Percentiles rank a stretch among this genome's conserved stretches.
phyloP scores from a whole-genome alignment of 2,329 filamentous ascomycete genomes.

The Truncatella angustata region DNA sequence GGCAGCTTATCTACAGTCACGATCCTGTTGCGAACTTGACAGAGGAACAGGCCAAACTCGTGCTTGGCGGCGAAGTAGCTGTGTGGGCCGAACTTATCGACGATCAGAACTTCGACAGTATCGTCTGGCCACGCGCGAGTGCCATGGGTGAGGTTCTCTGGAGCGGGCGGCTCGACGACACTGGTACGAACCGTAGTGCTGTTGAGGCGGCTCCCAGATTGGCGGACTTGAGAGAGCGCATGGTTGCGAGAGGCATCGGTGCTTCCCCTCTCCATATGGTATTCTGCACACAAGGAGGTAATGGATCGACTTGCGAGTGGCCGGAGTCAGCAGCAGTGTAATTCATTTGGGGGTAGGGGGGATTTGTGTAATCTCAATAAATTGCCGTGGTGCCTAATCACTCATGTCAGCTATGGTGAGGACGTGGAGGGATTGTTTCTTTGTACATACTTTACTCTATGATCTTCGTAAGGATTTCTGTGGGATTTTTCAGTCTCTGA shows the following conservation, averaged over 20 bases:
- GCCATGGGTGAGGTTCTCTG: slow-evolving; percentile 79
- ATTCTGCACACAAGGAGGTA: slow-evolving; percentile 63
- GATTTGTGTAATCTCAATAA: not conserved
- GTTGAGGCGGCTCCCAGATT: slow-evolving; percentile 67
- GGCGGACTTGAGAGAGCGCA: slow-evolving; percentile 72
- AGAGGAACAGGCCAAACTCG: slow-evolving; percentile 58
- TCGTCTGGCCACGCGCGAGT: slow-evolving; percentile 74
- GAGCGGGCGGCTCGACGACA: slow-evolving; percentile 66
- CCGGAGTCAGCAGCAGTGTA: slow-evolving; percentile 6
- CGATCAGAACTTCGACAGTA: slow-evolving; percentile 67
- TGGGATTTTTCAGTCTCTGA: too few relatives aligned
- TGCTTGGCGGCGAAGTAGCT: slow-evolving; percentile 79
- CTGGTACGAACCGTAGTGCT: slow-evolving; percentile 69
- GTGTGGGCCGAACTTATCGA: slow-evolving; percentile 83
- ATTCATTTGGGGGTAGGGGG: not conserved
- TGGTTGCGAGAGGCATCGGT: slow-evolving; percentile 65
- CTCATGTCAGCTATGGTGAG: too few relatives aligned
- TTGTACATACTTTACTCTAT: too few relatives aligned
- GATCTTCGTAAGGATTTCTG: too few relatives aligned
- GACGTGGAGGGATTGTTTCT: too few relatives aligned
- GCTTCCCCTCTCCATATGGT: slow-evolving; percentile 69
- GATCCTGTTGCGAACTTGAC: slow-evolving; percentile 69
- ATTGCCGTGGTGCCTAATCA: too few relatives aligned
- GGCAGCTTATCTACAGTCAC: slow-evolving; percentile 78
- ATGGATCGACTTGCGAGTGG: slow-evolving; percentile 44